phyloP scores from a whole-genome alignment of 495 filamentous ascomycete species.

The Hyaloscypha bicolor region DNA sequence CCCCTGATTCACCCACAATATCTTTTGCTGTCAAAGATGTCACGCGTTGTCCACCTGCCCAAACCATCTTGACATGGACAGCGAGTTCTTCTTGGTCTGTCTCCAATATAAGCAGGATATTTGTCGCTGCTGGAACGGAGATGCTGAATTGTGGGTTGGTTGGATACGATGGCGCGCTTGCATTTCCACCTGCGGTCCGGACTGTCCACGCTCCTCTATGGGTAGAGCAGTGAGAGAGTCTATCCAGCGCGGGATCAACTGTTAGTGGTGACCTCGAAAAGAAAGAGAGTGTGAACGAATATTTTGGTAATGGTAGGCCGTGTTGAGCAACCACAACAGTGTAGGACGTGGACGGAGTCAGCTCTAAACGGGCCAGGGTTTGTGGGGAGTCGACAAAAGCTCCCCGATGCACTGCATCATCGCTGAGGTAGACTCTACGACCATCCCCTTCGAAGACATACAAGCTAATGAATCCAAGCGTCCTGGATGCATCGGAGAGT shows the following conservation, averaged over 20 bases:
- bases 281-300: slow-evolving; percentile 83
- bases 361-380: slow-evolving; percentile 76
- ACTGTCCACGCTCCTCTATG: slow-evolving; percentile 69
- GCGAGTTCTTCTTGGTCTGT: slow-evolving; percentile 59
- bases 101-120: slow-evolving; percentile 72
- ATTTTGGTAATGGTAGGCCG: slow-evolving; percentile 64
- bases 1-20: slow-evolving; percentile 76
- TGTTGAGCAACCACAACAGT: slow-evolving; percentile 82
- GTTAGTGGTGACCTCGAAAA: slow-evolving; percentile 65
- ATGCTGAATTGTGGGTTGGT: slow-evolving; percentile 86
- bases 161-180: slow-evolving; percentile 71
- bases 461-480: slow-evolving; percentile 80
- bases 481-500: slow-evolving; percentile 43
- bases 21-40: slow-evolving; percentile 69
- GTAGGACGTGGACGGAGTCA: slow-evolving; percentile 59
- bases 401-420: slow-evolving; percentile 65
- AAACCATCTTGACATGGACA: slow-evolving; percentile 83
- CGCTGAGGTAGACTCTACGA: slow-evolving; percentile 70
- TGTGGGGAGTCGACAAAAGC: slow-evolving; percentile 95
- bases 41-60: slow-evolving; percentile 71
- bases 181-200: slow-evolving; percentile 81
- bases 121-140: slow-evolving; percentile 53
- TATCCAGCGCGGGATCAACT: slow-evolving; percentile 60
- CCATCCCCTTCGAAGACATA: slow-evolving; percentile 77
- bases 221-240: slow-evolving; percentile 56